Evolutionary conservation across 2,329 filamentous ascomycete genomes (phyloP).

Genomic region (Aspergillus nomiae): DNA sequence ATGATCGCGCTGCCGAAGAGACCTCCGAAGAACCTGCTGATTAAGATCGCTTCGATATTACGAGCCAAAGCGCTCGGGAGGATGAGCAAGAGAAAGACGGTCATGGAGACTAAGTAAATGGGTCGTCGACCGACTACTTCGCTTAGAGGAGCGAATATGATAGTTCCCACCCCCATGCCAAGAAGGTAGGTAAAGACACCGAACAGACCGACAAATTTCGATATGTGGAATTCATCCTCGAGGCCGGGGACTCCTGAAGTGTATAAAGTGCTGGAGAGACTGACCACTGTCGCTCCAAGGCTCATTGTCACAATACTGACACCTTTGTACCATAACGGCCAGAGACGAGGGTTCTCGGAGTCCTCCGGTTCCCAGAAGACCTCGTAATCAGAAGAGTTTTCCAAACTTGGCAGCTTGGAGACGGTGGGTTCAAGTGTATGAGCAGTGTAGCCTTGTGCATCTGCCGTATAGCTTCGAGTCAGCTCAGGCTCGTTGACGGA

Average conservation of each 20-base stretch:
- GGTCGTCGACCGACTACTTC: slow-evolving; percentile 43
- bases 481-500: not conserved
- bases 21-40: slow-evolving; percentile 71
- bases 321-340: slow-evolving; percentile 21
- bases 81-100: slow-evolving; percentile 65
- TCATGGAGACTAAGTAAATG: slow-evolving; percentile 67
- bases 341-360: slow-evolving; percentile 18
- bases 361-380: slow-evolving; percentile 16
- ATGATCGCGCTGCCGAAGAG: slow-evolving; percentile 76
- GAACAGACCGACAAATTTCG: slow-evolving; percentile 11
- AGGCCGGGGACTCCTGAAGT: slow-evolving; percentile 20
- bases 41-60: slow-evolving; percentile 66
- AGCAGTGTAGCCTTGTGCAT: not conserved
- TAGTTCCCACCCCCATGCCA: slow-evolving; percentile 67
- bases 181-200: slow-evolving; percentile 75
- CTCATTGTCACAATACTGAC: slow-evolving; percentile 17
- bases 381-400: slow-evolving; percentile 14
- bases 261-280: slow-evolving; percentile 22
- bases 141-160: slow-evolving; percentile 69
- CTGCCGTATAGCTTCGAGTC: slow-evolving; percentile 5
- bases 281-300: slow-evolving; percentile 19
- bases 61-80: slow-evolving; percentile 69
- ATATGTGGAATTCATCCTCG: slow-evolving; percentile 18
- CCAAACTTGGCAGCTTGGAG: slow-evolving; percentile 1
- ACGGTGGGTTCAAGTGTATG: not conserved